These are phyloP conservation scores for Cornus florida DNA, from an alignment of 148 eudicot genomes.

Conservation along the genomic window DNA sequence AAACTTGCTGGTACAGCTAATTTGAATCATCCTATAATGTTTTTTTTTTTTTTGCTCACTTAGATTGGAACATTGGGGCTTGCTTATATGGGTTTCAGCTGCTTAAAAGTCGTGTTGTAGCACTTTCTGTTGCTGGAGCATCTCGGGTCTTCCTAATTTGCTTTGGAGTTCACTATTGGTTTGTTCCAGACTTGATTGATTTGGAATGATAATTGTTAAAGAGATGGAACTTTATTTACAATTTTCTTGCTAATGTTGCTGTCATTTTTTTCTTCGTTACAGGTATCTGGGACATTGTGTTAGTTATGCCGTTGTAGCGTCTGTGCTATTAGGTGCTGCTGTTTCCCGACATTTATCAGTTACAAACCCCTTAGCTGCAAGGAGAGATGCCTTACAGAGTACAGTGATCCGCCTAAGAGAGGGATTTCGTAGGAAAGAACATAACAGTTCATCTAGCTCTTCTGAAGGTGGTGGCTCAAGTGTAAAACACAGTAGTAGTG, in stretches of 20 bases:
- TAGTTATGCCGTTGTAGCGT: constrained; percentile 94
- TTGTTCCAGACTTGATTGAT: constrained; percentile 25
- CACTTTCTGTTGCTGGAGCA: constrained; percentile 88
- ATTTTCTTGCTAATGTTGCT: constrained; percentile 10
- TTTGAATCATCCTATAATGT: neutral
- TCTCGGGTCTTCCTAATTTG: constrained; percentile 94
- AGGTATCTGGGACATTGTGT: constrained; percentile 98
- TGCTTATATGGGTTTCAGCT: constrained; percentile 94
- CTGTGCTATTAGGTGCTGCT: constrained; percentile 96
- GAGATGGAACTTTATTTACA: neutral
- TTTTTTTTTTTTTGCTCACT: constrained; percentile 3
- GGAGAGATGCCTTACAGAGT: constrained; percentile 96
- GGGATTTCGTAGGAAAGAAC: constrained; percentile 90
- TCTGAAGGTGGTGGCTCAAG: constrained; percentile 97
- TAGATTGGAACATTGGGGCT: constrained; percentile 99
- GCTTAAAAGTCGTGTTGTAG: constrained; percentile 79
- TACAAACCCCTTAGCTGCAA: constrained; percentile 87
- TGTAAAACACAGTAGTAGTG: constrained; percentile 95
- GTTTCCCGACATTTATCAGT: constrained; percentile 89
- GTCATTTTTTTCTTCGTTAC: constrained; percentile 11
- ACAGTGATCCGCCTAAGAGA: constrained; percentile 95
- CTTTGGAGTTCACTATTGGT: constrained; percentile 99
- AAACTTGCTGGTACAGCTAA: neutral
- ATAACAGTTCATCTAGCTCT: constrained; percentile 87
- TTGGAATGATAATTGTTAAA: neutral